Conservation (phyloP, 495 filamentous ascomycete species). For the Chaetomium cochliodes region DNA sequence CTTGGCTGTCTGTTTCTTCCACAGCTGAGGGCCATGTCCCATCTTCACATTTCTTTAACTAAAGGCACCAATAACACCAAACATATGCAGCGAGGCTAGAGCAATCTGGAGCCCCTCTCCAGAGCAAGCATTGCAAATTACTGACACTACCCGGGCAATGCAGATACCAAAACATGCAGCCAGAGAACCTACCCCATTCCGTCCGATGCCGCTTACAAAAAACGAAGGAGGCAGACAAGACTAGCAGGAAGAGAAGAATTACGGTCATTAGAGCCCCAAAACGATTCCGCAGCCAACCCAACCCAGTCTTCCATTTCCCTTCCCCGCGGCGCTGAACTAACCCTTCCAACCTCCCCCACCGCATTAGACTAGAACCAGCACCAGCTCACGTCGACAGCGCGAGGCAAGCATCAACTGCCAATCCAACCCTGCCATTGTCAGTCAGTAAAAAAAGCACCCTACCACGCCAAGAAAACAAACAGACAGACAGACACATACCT, state of each 20-base stretch:
- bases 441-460: too few species aligned
- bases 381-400: slow-evolving; percentile 59
- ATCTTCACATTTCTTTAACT: too few species aligned
- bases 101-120: too few species aligned
- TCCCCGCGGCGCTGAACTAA: neutral
- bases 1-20: too few species aligned
- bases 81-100: neutral
- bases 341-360: neutral
- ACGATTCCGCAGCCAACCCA: too few species aligned
- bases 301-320: too few species aligned
- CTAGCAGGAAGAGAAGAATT: neutral
- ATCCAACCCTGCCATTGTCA: slow-evolving; percentile 62
- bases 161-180: slow-evolving; percentile 20
- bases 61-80: neutral
- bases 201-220: neutral
- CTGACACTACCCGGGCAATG: slow-evolving; percentile 8
- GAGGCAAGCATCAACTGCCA: slow-evolving; percentile 89
- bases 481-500: slow-evolving; percentile 59
- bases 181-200: slow-evolving; percentile 9
- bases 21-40: too few species aligned
- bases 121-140: neutral
- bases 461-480: too few species aligned
- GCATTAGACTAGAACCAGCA: too few species aligned
- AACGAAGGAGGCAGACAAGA: neutral
- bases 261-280: too few species aligned